phyloP scores from a whole-genome alignment of 2,329 filamentous ascomycete genomes.

The Aspergillus neotritici region DNA sequence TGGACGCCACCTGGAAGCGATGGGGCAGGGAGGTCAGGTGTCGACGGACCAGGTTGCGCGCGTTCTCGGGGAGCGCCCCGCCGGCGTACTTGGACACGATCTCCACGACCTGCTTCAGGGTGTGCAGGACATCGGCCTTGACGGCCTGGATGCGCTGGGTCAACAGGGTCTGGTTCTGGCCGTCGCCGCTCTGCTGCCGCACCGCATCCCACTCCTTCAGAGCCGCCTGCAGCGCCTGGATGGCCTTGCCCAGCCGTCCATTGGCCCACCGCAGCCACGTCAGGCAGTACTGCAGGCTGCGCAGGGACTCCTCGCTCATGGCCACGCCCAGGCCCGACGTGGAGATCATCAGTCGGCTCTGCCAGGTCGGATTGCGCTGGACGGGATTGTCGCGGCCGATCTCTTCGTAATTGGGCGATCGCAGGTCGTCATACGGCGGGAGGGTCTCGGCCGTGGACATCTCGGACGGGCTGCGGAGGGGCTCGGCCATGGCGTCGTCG shows the following conservation, averaged over 20 bases:
- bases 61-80: conserved; percentile 86
- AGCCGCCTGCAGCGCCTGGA: conserved; percentile 66
- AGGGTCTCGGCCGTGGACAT: conserved; percentile 67
- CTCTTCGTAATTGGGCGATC: conserved; percentile 70
- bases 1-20: conserved; percentile 69
- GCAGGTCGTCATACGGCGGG: conserved; percentile 75
- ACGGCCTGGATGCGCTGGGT: conserved; percentile 59
- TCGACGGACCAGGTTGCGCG: conserved; percentile 70
- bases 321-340: conserved; percentile 87
- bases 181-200: conserved; percentile 24
- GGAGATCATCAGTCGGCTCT: conserved; percentile 77
- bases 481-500: conserved; percentile 15
- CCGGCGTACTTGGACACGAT: conserved; percentile 86
- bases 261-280: conserved; percentile 76
- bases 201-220: conserved; percentile 72
- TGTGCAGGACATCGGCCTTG: conserved; percentile 67
- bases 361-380: conserved; percentile 55
- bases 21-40: conserved; percentile 81
- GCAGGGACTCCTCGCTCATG: conserved; percentile 81
- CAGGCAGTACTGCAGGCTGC: conserved; percentile 78
- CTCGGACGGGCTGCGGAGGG: conserved; percentile 54
- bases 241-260: conserved; percentile 68
- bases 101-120: conserved; percentile 73
- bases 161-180: conserved; percentile 21
- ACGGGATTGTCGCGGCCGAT: conserved; percentile 33